phyloP scores from a whole-genome alignment of 1,284 basidiomycete species.

The Schizopora paradoxa region DNA sequence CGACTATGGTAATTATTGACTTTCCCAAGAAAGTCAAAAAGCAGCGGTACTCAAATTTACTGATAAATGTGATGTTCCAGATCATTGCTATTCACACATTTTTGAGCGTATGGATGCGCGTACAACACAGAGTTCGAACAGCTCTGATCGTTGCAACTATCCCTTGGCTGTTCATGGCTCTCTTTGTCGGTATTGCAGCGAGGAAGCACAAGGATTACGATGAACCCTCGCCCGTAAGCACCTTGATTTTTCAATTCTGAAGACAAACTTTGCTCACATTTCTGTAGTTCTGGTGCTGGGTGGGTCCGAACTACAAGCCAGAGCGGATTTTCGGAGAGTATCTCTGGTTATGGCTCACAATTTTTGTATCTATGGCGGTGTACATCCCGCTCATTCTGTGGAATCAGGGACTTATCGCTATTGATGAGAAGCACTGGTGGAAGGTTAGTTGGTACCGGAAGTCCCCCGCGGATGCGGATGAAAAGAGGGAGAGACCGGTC shows the following conservation, averaged over 20 bases:
- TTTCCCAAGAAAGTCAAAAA: neutral
- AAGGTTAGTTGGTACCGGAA: constrained; percentile 20
- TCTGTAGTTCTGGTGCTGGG: constrained; percentile 41
- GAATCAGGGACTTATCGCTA: constrained; percentile 34
- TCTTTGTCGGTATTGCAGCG: constrained; percentile 32
- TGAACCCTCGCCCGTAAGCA: constrained; percentile 34
- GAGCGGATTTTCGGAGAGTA: constrained; percentile 37
- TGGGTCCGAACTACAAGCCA: constrained; percentile 28
- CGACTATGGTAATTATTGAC: constrained; percentile 31
- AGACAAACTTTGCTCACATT: neutral
- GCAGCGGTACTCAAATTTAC: neutral
- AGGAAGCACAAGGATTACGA: constrained; percentile 26
- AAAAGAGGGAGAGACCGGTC: neutral
- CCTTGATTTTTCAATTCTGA: constrained; percentile 2
- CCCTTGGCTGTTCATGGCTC: constrained; percentile 32
- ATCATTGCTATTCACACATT: constrained; percentile 35
- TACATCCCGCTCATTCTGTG: constrained; percentile 38
- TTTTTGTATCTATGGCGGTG: constrained; percentile 29
- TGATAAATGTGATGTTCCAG: constrained; percentile 16
- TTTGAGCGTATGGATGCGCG: constrained; percentile 32
- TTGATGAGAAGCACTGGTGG: constrained; percentile 32
- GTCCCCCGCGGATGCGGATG: neutral
- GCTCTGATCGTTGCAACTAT: constrained; percentile 27
- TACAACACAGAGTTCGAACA: constrained; percentile 21
- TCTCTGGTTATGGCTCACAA: constrained; percentile 40